Percentiles rank a stretch among this genome's conserved stretches.
Conservation (phyloP, 2,329 filamentous ascomycete genomes). For the Verticillium alfalfae region DNA sequence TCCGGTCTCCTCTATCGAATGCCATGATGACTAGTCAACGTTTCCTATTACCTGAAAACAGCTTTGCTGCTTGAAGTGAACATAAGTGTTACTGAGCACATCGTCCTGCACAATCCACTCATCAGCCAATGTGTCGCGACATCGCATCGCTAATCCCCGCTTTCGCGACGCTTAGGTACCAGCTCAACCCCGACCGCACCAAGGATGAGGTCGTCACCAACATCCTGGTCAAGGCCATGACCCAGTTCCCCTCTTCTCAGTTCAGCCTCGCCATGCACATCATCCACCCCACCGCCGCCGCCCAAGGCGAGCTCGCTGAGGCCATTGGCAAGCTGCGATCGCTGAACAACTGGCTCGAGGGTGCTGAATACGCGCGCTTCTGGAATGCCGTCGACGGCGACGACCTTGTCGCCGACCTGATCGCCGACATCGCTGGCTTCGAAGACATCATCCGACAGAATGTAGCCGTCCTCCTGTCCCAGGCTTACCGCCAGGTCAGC, state of each 20-base stretch:
- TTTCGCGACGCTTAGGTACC: conserved; percentile 61
- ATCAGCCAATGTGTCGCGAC: not conserved
- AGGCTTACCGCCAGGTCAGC: conserved; percentile 70
- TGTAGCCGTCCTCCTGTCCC: conserved; percentile 82
- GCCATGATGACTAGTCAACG: conserved; percentile 78
- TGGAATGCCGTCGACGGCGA: conserved; percentile 91
- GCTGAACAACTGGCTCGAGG: conserved; percentile 83
- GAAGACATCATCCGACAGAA: conserved; percentile 88
- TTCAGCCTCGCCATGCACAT: conserved; percentile 93
- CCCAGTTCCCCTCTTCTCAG: conserved; percentile 92
- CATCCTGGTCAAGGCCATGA: conserved; percentile 96
- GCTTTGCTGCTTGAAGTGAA: conserved; percentile 30
- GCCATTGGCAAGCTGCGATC: conserved; percentile 81
- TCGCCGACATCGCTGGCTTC: conserved; percentile 90
- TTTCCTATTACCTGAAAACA: conserved; percentile 97
- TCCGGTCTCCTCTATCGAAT: not conserved
- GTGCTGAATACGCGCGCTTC: conserved; percentile 85
- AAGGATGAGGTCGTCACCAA: conserved; percentile 98
- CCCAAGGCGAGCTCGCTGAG: conserved; percentile 72
- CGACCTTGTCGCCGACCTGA: conserved; percentile 91
- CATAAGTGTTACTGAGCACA: not conserved
- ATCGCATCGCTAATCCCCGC: not conserved
- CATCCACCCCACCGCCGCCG: conserved; percentile 71
- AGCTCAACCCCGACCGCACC: conserved; percentile 97
- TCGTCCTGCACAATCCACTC: not conserved